Conservation (phyloP, 305 asterid species). For the Vinca major region DNA sequence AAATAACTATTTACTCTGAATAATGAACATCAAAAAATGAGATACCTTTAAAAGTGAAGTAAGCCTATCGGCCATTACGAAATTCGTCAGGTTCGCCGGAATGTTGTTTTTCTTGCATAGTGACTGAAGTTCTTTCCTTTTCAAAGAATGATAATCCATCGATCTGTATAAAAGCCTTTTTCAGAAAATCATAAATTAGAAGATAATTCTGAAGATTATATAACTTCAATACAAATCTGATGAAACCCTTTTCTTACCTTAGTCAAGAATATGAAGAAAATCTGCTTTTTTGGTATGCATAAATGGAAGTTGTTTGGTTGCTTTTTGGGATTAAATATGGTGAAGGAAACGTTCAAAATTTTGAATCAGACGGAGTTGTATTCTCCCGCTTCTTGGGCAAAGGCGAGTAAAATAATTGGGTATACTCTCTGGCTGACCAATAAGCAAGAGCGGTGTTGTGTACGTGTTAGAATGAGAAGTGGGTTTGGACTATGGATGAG, state of each 20-base stretch:
- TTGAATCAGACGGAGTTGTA: slow-evolving; percentile 4
- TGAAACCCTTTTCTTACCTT: not conserved
- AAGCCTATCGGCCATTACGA: slow-evolving; percentile 49
- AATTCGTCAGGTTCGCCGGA: slow-evolving; percentile 58
- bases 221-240: not conserved
- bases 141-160: slow-evolving; percentile 52
- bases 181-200: not conserved
- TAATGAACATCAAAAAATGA: not conserved
- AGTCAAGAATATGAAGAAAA: not conserved
- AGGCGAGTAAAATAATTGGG: not conserved
- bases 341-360: not conserved
- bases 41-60: slow-evolving; percentile 38
- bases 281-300: not conserved
- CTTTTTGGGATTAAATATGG: not conserved
- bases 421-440: not conserved
- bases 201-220: not conserved
- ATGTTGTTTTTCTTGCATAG: slow-evolving; percentile 54
- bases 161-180: slow-evolving; percentile 2
- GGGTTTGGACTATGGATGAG: not conserved
- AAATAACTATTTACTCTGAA: too few relatives aligned
- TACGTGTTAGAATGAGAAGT: not conserved
- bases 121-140: slow-evolving; percentile 50
- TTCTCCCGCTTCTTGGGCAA: slow-evolving; percentile 8
- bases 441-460: not conserved
- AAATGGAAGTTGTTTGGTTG: not conserved